Base-by-base conservation (phyloP, 139 green algal genomes). In the Mesostigma viride region DNA sequence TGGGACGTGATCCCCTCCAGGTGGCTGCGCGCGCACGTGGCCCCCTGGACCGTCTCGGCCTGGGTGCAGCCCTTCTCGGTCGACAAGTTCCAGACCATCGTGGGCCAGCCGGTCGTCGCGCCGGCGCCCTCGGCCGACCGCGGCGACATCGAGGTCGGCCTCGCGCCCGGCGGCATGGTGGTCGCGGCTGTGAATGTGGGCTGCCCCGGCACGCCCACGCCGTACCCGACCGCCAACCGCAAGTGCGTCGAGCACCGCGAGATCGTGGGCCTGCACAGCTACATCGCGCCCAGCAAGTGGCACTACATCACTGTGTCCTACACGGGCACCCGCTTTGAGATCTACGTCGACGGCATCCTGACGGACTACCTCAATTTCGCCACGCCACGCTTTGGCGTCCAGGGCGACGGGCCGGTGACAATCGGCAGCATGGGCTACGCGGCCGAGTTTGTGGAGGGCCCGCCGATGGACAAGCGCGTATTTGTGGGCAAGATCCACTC, bases 301-400 rank as follows among this genome's bases (percentile, higher is more conserved):
- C 61, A 70, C 3, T 58, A 75, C 60, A 53, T 75, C 8, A 36
- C 40, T 17, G 61, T 61, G 5, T 60, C 40, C 20, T 75, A 75
- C 59, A 45, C 62, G 6, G 68, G 68, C 26, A 32, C 30, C 17
- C 27, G 4, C 14, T 36, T 63, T 8, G 28, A 4, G n/a, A 31
- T 75, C 68, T 75, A 63, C 34, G 35, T 75, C 5, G 44, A 75
- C 40, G 68, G 68, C 44, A 28, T 69, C 31, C 35, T 70, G 40
- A 68, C 44, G 33, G 67, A 73, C 28, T n/a, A 59, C 4, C 32
- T 51, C 20, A 53, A 46, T 5, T 73, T 62, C 58, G 31, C 8
- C 27, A 48, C 26, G 4, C n/a, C n/a, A n/a, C n/a, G n/a, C n/a
- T n/a, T n/a, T n/a, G n/a, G n/a, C n/a, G n/a, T n/a, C n/a, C n/a